phyloP scores from a whole-genome alignment of 371 early-diverging fungal species.

The Mortierella sp. region DNA sequence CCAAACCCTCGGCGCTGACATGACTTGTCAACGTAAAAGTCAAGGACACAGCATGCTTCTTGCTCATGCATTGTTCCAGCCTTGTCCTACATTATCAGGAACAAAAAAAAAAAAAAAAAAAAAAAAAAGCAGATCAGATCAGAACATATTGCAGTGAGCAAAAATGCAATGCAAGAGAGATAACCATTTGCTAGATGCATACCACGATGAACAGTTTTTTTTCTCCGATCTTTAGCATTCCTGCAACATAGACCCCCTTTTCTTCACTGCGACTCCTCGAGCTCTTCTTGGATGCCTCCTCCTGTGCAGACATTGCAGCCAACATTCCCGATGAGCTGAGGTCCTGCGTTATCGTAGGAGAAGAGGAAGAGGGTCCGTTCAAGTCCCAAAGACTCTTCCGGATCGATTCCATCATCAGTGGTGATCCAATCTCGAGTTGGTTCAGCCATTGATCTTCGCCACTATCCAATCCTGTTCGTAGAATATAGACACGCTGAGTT shows the following conservation, averaged over 20 bases:
- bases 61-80: conserved; percentile 49
- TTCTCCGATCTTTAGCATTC: conserved; percentile 57
- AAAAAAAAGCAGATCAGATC: background rate
- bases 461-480: conserved; percentile 43
- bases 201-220: conserved; percentile 55
- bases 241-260: conserved; percentile 51
- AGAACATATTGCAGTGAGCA: background rate
- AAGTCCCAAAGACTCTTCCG: conserved; percentile 22
- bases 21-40: conserved; percentile 51
- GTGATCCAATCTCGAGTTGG: conserved; percentile 40
- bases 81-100: conserved; percentile 24
- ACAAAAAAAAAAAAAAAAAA: too few relatives aligned
- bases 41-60: conserved; percentile 47
- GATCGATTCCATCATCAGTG: conserved; percentile 37
- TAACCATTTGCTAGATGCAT: background rate
- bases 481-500: conserved; percentile 50
- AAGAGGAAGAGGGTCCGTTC: conserved; percentile 6
- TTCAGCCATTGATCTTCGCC: conserved; percentile 51
- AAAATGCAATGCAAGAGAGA: background rate
- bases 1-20: conserved; percentile 51
- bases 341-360: background rate
- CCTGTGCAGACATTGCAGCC: conserved; percentile 6
- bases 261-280: conserved; percentile 28
- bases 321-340: background rate
- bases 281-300: conserved; percentile 19